phyloP scores from a whole-genome alignment of 495 filamentous ascomycete species.

The Aspergillus egyptiacus region DNA sequence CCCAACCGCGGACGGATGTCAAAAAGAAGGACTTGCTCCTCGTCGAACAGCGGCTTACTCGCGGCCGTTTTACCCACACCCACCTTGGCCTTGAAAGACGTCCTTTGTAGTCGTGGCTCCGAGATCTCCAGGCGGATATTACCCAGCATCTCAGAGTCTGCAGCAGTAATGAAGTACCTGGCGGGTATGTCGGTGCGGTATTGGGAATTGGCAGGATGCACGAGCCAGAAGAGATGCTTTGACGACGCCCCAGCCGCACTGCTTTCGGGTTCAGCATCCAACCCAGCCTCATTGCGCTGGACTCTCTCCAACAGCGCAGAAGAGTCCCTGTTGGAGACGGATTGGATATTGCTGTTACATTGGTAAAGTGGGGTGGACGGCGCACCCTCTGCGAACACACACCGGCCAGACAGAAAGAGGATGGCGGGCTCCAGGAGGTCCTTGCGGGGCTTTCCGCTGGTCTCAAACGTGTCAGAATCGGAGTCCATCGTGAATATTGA shows the following conservation, averaged over 20 bases:
- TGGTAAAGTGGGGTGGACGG: neutral
- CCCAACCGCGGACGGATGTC: too few species aligned
- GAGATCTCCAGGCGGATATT: too few species aligned
- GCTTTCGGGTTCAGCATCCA: too few species aligned
- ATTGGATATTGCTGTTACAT: neutral
- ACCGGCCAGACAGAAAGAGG: neutral
- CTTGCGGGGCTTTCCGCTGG: neutral
- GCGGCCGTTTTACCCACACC: too few species aligned
- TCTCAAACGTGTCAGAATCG: neutral
- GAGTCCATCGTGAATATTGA: neutral
- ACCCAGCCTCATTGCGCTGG: neutral
- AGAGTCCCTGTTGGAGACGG: neutral
- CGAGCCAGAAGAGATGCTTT: constrained; percentile 14
- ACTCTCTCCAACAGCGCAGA: neutral
- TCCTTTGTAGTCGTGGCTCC: too few species aligned
- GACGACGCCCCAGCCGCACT: neutral
- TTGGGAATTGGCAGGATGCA: constrained; percentile 13
- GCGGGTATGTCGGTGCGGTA: constrained; percentile 18
- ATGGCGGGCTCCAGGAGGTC: neutral
- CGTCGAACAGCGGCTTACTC: too few species aligned
- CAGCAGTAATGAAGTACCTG: constrained; percentile 17
- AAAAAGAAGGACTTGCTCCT: too few species aligned
- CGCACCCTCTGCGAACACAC: neutral
- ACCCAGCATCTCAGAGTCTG: constrained; percentile 5
- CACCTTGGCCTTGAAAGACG: too few species aligned